Base-by-base conservation (phyloP, 2,329 filamentous ascomycete species). In the Parasarocladium wereldwijsianum region DNA sequence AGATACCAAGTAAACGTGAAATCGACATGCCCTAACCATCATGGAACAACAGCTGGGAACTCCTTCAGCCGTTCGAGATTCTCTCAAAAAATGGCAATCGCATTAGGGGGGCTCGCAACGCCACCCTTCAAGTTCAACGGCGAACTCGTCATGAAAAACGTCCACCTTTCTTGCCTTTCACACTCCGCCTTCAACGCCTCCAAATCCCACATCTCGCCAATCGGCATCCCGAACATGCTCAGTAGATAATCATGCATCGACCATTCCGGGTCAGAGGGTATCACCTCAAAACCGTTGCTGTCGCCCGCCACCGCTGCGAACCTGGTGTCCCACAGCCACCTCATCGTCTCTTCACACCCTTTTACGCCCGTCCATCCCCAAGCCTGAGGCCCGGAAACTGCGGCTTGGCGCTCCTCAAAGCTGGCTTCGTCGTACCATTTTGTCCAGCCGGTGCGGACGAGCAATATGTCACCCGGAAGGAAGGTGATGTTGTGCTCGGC, bases 291-390 rank as follows among this genome's bases (percentile, higher is more conserved):
- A 0, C 65, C 58, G 13, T 65, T 67, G 9, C 62, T 55, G 43
- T 83, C 77, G 0, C 71, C 70, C 0, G 65, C 72, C 2, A 77
- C 73, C 1, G 68, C 70, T 0, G 75, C 60, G 39, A 83, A 81
- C 31, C 75, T 72, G 38, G 64, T 68, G 42, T 82, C 72, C 55
- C 79, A 76, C 34, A 82, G 37, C 75, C 76, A 83, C 31, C 68
- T 63, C 6, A 70, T 54, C 4, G 74, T 62, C 25, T 63, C 62
- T 27, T 67, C 51, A 3, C 42, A 43, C 0, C 60, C 63, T 22
- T 70, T 53, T 24, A 64, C 41, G 6, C 65, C 50, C 15, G 54
- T 41, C 28, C 28, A 30, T 30, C 5, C 19, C 19, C 24, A 30
- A 5, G 17, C 28, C 19, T 30, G 17, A n/a, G n/a, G n/a, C n/a